Evolutionary conservation across 2,329 filamentous ascomycete genomes (phyloP), one percentile per base, ranked within the genome.

Genomic region (Claviceps sp.): DNA sequence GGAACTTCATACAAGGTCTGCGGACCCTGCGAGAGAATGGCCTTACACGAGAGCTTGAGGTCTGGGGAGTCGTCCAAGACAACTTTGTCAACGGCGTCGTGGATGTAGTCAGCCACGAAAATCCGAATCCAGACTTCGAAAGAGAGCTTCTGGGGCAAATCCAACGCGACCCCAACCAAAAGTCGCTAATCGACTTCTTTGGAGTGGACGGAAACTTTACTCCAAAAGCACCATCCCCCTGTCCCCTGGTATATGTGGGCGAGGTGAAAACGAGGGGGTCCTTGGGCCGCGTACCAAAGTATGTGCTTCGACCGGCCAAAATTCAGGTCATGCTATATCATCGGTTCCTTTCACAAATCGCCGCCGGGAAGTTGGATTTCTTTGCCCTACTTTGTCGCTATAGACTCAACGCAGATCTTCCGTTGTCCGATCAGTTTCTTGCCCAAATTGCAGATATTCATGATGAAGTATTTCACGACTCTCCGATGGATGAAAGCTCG

Each of bases 281-380:
- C 4, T 76, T 74, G 2, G 63, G 87, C 2, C 87, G 89, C 1
- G 74, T 78, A 1, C 79, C 81, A 22, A 71, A 80, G 1, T 78
- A 82, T 0, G 74, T 88, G 45, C 77, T 91, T 34, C 79, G 85
- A 11, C 87, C 88, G 0, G 87, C 89, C 0, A 81, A 84, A 59
- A 84, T 96, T 55, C 93, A 98, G 64, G 73, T 97, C 0, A 89
- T 94, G 67, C 72, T 97, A 0, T 98, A 97, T 63, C 89, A 91
- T 58, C 82, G 83, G 26, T 81, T 97, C 50, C 73, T 98, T n/a
- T 80, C 82, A 10, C 76, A 82, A 2, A 80, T 97, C 60, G 87
- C 85, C 0, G 76, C 80, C 0, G 84, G 84, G 48, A 75, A 77
- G 7, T 74, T 95, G 0, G 79, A 89, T 52, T 87, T 89, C 39